Base-by-base conservation (phyloP, 2,329 filamentous ascomycete species). In the Verticillium zaregamsianum region DNA sequence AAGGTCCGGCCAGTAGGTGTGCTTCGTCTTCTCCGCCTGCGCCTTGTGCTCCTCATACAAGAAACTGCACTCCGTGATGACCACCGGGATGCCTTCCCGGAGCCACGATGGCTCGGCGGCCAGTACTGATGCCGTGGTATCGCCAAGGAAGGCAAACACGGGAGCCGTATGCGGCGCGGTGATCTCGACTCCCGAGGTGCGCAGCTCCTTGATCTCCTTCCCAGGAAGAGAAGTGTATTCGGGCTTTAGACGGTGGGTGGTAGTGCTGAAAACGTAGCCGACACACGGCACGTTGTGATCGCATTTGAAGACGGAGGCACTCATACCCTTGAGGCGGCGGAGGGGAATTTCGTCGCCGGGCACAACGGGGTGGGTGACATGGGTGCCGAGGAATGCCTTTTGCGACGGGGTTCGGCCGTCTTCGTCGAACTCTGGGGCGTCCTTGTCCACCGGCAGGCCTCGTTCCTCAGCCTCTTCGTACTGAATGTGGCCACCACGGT, bases 31-130 rank as follows among this genome's bases (percentile, higher is more conserved):
- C 11, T 70, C 72, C 1, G 79, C 79, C 69, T 81, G 79, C 2
- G 66, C 68, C 20, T 73, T 68, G 66, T 82, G 80, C 65, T 76
- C 72, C 45, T 78, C 75, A 33, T 71, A 72, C 33, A 82, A 60
- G 63, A 82, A 82, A 61, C 78, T 81, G 66, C 80, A 82, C 68
- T 82, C 80, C 0, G 79, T 81, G 40, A 82, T 78, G 59, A 82
- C 79, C 5, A 82, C 78, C 7, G 75, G 72, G 15, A 81, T 73
- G 0, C 71, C 77, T 0, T 69, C 66, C 2, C 62, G 58, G 32
- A 82, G 62, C 78, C 79, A 81, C 28, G 68, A 64, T 0, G 78
- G 78, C 59, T 69, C 77, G 0, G 68, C 67, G 12, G 74, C 75
- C 8, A 82, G 70, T 4, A 74, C 76, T 17, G 68, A 66, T 5